Evolutionary conservation across 805 yeast species (phyloP).

Genomic region (Monosporozyma solicola): DNA sequence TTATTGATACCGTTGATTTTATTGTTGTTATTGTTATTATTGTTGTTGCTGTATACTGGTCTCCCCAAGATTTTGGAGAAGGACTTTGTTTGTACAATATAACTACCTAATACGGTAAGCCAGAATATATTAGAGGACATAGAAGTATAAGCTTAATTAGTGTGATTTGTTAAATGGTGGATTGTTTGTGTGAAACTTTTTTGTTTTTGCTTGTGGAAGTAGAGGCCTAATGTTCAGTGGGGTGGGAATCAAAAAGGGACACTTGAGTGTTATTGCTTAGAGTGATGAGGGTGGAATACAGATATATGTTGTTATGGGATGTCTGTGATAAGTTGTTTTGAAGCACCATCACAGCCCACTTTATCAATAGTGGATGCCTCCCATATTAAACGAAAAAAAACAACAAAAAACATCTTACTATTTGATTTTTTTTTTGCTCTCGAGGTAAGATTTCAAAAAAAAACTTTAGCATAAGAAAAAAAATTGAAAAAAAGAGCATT

Average conservation of each 20-base stretch:
- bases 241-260: too few species aligned
- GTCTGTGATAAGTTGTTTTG: too few species aligned
- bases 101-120: conserved; percentile 20
- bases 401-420: background rate
- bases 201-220: too few species aligned
- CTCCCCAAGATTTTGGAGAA: conserved; percentile 16
- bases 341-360: background rate
- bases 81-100: conserved; percentile 24
- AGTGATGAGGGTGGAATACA: too few species aligned
- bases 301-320: background rate
- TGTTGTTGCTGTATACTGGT: background rate
- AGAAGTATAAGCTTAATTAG: background rate
- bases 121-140: conserved; percentile 13
- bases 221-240: too few species aligned
- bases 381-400: background rate
- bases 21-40: background rate
- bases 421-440: background rate
- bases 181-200: too few species aligned
- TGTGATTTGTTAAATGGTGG: too few species aligned
- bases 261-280: too few species aligned
- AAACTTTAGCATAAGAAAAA: background rate
- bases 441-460: background rate
- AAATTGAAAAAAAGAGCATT: too few species aligned
- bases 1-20: background rate
- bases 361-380: background rate